A percentile compares a stretch with the other conserved stretches of the same genome.
These are phyloP conservation scores for Curvularia verruculosa DNA, from an alignment of 2,329 filamentous ascomycete species.

Conservation along the genomic window DNA sequence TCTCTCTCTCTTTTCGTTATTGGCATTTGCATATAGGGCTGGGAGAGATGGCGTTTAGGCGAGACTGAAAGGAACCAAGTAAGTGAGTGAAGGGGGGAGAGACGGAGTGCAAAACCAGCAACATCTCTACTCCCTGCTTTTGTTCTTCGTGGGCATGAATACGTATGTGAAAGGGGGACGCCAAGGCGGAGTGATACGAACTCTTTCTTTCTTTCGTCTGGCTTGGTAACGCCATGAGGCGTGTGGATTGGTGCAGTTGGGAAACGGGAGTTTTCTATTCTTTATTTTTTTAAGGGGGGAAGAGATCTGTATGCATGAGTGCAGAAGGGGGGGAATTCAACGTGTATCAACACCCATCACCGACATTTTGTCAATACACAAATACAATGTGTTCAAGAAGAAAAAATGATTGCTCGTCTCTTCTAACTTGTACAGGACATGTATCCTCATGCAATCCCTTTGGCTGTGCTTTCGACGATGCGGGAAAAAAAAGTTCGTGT, in stretches of 20 bases:
- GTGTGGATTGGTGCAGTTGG: background rate
- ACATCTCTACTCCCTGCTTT: constrained; percentile 6
- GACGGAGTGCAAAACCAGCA: background rate
- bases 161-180: background rate
- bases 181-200: background rate
- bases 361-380: background rate
- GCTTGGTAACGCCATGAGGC: background rate
- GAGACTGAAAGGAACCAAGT: background rate
- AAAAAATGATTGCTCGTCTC: too few species aligned
- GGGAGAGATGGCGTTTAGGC: background rate
- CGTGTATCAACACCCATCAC: background rate
- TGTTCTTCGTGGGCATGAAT: background rate
- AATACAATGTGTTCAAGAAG: too few species aligned
- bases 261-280: background rate
- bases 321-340: background rate
- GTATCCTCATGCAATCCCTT: background rate
- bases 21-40: constrained; percentile 5
- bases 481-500: too few species aligned
- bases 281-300: background rate
- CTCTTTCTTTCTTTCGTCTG: background rate
- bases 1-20: background rate
- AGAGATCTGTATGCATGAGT: background rate
- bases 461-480: background rate
- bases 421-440: too few species aligned
- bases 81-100: background rate